Conservation (phyloP, 2,329 filamentous ascomycete species). For the Cryphonectria japonica region DNA sequence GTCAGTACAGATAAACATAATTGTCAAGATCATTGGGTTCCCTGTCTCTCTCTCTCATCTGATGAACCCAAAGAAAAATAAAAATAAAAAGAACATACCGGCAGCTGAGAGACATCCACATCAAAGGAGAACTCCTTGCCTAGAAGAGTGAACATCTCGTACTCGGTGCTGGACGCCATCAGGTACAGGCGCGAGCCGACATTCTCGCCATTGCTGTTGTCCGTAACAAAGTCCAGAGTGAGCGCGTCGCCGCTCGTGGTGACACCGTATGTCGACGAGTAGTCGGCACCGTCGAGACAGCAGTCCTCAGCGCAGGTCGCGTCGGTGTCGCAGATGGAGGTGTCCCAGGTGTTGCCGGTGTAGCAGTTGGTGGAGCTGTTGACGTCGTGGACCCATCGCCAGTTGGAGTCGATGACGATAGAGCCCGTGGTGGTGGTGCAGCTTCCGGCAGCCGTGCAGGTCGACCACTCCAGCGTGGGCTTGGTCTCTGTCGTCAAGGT, state of each 20-base stretch:
- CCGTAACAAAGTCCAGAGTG: slow-evolving; percentile 56
- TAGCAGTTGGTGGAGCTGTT: slow-evolving; percentile 59
- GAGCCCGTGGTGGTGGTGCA: slow-evolving; percentile 55
- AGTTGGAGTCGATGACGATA: slow-evolving; percentile 63
- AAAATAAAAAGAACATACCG: slow-evolving; percentile 32
- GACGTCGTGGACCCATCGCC: slow-evolving; percentile 61
- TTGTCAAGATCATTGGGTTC: no score
- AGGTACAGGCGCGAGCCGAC: slow-evolving; percentile 65
- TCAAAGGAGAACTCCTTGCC: slow-evolving; percentile 75
- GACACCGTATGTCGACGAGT: slow-evolving; percentile 51
- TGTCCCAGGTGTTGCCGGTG: slow-evolving; percentile 49
- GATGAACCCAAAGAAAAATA: no score
- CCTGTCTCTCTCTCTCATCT: no score
- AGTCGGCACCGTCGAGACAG: slow-evolving; percentile 52
- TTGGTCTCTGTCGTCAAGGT: slow-evolving; percentile 52
- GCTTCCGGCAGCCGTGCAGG: slow-evolving; percentile 52
- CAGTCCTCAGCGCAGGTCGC: slow-evolving; percentile 48
- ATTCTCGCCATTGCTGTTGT: slow-evolving; percentile 46
- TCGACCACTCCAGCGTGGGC: slow-evolving; percentile 56
- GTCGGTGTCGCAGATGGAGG: slow-evolving; percentile 44
- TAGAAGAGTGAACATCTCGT: slow-evolving; percentile 67
- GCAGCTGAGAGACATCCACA: slow-evolving; percentile 69
- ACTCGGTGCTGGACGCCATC: slow-evolving; percentile 63
- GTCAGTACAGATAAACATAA: not conserved
- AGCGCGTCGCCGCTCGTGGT: slow-evolving; percentile 48